Evolutionary conservation across 495 filamentous ascomycete species (phyloP).

Genomic region (Rusavskia elegans): DNA sequence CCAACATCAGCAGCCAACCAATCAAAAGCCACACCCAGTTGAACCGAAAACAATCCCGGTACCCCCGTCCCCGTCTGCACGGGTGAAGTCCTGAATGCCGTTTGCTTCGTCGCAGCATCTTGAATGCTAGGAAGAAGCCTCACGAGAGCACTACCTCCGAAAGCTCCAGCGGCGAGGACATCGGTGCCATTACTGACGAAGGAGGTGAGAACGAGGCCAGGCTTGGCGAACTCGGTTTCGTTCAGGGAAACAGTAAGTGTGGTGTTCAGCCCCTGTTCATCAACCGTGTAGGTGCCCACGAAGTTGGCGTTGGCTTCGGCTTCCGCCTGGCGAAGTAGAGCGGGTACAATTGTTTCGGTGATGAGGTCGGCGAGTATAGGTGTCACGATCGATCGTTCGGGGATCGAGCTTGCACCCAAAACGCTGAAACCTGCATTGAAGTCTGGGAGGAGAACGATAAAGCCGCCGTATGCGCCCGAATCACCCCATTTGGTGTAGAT

Average conservation of each 20-base stretch:
- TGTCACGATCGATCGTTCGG: not conserved
- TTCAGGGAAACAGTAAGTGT: constrained; percentile 22
- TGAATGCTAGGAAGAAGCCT: constrained; percentile 17
- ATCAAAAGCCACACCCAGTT: constrained; percentile 6
- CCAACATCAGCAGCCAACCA: constrained; percentile 15
- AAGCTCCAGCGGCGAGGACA: constrained; percentile 18
- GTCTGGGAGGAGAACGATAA: constrained; percentile 23
- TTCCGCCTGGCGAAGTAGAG: constrained; percentile 19
- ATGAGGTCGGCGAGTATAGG: constrained; percentile 13
- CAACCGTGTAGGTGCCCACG: constrained; percentile 21
- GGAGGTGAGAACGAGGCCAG: constrained; percentile 26
- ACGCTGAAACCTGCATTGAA: constrained; percentile 25
- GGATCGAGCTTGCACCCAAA: constrained; percentile 15
- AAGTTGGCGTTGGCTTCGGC: constrained; percentile 17
- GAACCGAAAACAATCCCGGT: constrained; percentile 12
- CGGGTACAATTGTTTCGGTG: constrained; percentile 17
- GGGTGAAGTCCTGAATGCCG: constrained; percentile 15
- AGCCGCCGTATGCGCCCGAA: constrained; percentile 20
- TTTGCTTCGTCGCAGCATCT: constrained; percentile 6
- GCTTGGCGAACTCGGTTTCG: constrained; percentile 16
- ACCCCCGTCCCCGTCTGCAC: not conserved
- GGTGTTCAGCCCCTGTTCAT: constrained; percentile 17
- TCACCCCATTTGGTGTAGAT: constrained; percentile 32
- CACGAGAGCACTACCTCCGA: not conserved
- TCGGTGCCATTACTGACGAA: constrained; percentile 37